Percentiles rank a stretch among this genome's conserved stretches.
These are phyloP conservation scores for Porphyrellus sp. DNA, from an alignment of 1,284 basidiomycete species.

Conservation along the genomic window DNA sequence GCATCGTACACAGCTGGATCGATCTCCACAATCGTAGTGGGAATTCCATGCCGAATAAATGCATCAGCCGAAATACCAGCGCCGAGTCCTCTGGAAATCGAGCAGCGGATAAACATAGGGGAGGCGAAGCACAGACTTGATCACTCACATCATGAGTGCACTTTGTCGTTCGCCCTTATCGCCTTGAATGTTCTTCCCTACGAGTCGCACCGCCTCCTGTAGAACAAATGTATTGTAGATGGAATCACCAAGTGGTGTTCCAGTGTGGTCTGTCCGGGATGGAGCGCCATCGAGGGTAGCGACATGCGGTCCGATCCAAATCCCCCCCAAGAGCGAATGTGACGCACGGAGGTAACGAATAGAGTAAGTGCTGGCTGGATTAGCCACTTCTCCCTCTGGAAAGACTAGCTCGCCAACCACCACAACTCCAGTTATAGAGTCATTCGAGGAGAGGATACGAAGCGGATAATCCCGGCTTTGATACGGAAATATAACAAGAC, in stretches of 20 bases:
- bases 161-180: conserved; percentile 40
- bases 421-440: conserved; percentile 75
- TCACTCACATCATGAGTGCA: conserved; percentile 69
- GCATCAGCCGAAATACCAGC: conserved; percentile 76
- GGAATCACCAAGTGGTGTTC: conserved; percentile 63
- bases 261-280: conserved; percentile 50
- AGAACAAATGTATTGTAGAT: conserved; percentile 83
- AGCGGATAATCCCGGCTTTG: conserved; percentile 53
- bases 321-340: conserved; percentile 85
- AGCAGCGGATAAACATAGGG: conserved; percentile 1
- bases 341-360: conserved; percentile 82
- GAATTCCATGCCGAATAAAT: conserved; percentile 63
- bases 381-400: conserved; percentile 29
- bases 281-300: conserved; percentile 41
- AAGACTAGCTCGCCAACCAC: conserved; percentile 72
- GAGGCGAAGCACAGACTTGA: not conserved
- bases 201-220: conserved; percentile 78
- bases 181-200: conserved; percentile 45
- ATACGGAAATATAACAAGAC: conserved; percentile 53
- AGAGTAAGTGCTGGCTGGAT: conserved; percentile 41
- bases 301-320: conserved; percentile 68
- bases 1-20: conserved; percentile 87
- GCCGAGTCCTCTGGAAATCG: conserved; percentile 70
- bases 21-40: conserved; percentile 78
- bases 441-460: conserved; percentile 65